Base-by-base conservation (phyloP, 106 monocot species). In the Apostasia ramifera region DNA sequence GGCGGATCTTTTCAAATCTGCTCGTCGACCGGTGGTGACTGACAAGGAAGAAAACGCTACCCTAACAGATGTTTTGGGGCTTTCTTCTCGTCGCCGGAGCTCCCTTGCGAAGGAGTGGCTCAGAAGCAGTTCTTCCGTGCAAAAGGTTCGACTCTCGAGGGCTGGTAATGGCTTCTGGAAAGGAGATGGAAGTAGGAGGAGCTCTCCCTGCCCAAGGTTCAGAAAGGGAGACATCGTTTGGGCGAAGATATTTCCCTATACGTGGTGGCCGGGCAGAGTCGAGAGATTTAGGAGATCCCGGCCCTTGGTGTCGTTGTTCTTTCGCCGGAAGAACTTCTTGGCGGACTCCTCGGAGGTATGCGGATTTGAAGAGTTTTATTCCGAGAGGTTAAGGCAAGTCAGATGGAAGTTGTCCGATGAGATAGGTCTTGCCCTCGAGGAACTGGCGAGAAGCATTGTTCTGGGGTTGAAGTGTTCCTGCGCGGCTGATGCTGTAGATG, bases 401-500 rank as follows among this genome's bases (percentile, higher is more conserved):
- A 8, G 40, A 59, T 2, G 6, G 8, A 59, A 59, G 40, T 40
- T 59, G 9, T 59, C 59, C 2, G 6, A 59, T 40, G 59, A 59
- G 59, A 59, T 59, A 6, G 59, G 40, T 40, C 40, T 59, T 59
- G 59, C 59, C 37, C 5, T 59, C 40, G 74, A 79, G 49, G 74
- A 74, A 48, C n/a, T 80, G 14, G 7, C 42, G 51, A 12, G 70
- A 53, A 74, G 46, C 44, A 40, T 44, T 12, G 66, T 51, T 15
- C 8, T 66, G 6, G 80, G 47, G 1, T 44, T 80, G 53, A 66
- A 64, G 69, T 74, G 79, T 52, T 59, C 48, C 53, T 80, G 71
- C 53, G 38, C 66, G 8, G 8, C 3, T 66, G 57, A 64, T 11
- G 15, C 40, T 48, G 5, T 1, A 14, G 62, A 55, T 45, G 45